These are phyloP conservation scores for Cucurbita moschata DNA, from an alignment of 306 rosid species.

Conservation along the genomic window DNA sequence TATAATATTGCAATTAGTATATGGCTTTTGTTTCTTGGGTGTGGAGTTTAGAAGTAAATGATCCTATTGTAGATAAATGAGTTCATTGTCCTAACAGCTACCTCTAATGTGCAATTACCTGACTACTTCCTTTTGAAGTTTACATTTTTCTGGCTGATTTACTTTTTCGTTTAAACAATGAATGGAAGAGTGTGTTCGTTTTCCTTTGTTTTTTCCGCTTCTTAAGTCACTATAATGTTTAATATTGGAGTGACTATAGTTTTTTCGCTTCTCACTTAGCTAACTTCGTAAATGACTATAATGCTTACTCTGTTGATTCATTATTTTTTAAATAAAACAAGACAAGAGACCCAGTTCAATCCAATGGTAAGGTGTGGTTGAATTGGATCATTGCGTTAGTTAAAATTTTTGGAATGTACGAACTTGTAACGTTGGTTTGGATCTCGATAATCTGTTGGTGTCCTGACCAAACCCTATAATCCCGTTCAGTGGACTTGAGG, in stretches of 20 bases:
- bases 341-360: neutral
- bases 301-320: neutral
- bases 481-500: neutral
- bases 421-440: neutral
- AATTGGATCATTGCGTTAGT: neutral
- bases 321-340: neutral
- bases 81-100: neutral
- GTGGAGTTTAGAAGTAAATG: neutral
- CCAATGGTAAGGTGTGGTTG: neutral
- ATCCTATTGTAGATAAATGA: neutral
- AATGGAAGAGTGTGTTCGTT: neutral
- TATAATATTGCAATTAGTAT: neutral
- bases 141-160: neutral
- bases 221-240: neutral
- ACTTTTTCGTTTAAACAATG: neutral
- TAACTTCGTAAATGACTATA: too few relatives aligned
- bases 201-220: neutral
- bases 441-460: neutral
- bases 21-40: neutral
- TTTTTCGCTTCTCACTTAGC: too few relatives aligned
- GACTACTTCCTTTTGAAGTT: neutral
- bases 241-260: neutral
- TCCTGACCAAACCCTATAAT: neutral
- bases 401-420: neutral
- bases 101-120: neutral